Base-by-base conservation (phyloP, 768 basidiomycete species). In the Naganishia vaughanmartiniae region DNA sequence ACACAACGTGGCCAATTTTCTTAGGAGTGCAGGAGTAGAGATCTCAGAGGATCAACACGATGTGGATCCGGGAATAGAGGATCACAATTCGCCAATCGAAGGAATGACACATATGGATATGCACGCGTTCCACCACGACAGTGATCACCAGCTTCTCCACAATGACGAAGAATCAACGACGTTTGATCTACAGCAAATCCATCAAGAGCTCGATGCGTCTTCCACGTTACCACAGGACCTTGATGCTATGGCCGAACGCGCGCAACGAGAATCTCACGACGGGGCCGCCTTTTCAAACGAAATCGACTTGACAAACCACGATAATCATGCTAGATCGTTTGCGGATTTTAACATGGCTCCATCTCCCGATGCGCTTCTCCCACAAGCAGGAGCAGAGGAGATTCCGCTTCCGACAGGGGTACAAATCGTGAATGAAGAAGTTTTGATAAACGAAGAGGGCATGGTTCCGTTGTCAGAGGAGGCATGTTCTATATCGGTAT, bases 341-440 rank as follows among this genome's bases (percentile, higher is more conserved):
- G 36, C 42, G 36, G 60, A 63, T 26, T 7, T 42, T 10, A 63
- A 63, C 21, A 45, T 63, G 42, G 60, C 60, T 45, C 60, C 60
- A 7, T n/a, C 60, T 0, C 60, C 60, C 10, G 39, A 42, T 45
- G 60, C 3, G 26, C 60, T n/a, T 12, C 1, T 21, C 26, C 39
- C 28, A 2, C 60, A 63, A 42, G 21, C 24, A 11, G 60, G 42
- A 26, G 12, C 28, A 4, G 36, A 45, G 26, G 60, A 63, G 26
- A 42, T 28, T 26, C 60, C 60, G 60, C 28, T 63, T 26, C 60
- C 60, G 24, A 63, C 60, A 15, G 60, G 60, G 15, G 60, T 63
- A 26, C 60, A 63, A 42, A 63, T 63, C 39, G 60, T 63, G 24
- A 63, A 63, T 30, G 60, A 63, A 45, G 60, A 63, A 45, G 33